Base-by-base conservation (phyloP, 2,329 filamentous ascomycete species). In the Trichoderma sp. region DNA sequence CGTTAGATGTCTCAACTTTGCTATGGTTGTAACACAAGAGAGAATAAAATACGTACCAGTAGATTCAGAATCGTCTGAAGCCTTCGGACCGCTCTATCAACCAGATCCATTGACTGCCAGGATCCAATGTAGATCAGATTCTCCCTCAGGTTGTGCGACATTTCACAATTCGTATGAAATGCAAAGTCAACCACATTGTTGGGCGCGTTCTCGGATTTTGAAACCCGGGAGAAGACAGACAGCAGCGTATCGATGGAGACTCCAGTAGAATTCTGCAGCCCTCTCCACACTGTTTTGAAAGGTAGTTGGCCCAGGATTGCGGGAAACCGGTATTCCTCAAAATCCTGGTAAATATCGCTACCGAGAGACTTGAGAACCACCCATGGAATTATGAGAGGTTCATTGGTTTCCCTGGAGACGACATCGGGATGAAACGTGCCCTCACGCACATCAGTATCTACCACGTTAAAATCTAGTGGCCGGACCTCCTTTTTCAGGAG, bases 61-160 rank as follows among this genome's bases (percentile, higher is more conserved):
- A 71, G 58, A 57, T 58, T 23, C 5, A 73, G 47, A 17, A 68
- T 53, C 4, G 58, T 30, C 57, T 68, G 26, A 6, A 73, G 68
- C 13, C 75, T 78, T 20, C 34, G 59, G 6, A 73, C 64, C 4
- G 74, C 72, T 5, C 72, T 67, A 4, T 73, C 26, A 15, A 80
- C 12, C 8, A 58, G 50, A 6, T 68, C 34, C 17, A 26, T 13
- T 7, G 67, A 63, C 2, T 67, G 13, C 6, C 72, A 36, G 3
- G 76, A 76, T 3, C 77, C 79, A 11, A 81, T 73, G 15, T 81
- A 81, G 3, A 81, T 9, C 11, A 78, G 26, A 11, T 76, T 75
- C 1, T 74, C 74, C 20, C 36, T 72, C 20, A 79, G 55, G n/a
- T 80, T 80, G 71, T 77, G 30, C 0, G 79, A 76, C 6, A 80